These are phyloP conservation scores for Camelina hispida DNA, from an alignment of 345 rosid genomes.

Conservation along the genomic window DNA sequence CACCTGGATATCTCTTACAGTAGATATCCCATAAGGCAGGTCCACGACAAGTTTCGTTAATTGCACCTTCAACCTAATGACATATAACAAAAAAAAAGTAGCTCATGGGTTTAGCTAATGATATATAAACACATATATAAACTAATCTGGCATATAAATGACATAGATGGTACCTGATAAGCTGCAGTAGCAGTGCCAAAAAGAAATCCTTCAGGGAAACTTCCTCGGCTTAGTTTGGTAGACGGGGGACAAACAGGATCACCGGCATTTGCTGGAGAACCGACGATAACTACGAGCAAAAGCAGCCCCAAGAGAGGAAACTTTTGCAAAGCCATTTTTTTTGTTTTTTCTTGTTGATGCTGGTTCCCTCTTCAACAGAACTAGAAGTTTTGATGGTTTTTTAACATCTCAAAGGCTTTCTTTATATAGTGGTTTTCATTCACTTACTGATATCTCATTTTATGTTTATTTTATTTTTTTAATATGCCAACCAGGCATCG, in stretches of 20 bases:
- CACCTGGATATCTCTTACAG: slow-evolving; percentile 36
- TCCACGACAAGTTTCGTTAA: slow-evolving; percentile 42
- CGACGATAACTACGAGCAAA: slow-evolving; percentile 27
- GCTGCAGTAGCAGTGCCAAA: slow-evolving; percentile 46
- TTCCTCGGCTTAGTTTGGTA: slow-evolving; percentile 34
- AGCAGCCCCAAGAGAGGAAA: slow-evolving; percentile 33
- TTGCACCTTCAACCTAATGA: slow-evolving; percentile 42
- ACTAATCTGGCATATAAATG: neutral
- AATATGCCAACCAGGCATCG: neutral
- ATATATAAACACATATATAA: neutral
- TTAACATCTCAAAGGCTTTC: neutral
- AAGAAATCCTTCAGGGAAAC: slow-evolving; percentile 37
- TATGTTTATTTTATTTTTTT: neutral
- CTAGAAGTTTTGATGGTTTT: neutral
- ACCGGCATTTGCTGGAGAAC: slow-evolving; percentile 13
- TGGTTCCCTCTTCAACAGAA: neutral
- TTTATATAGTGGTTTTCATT: slow-evolving; percentile 7
- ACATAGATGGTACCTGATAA: slow-evolving; percentile 32
- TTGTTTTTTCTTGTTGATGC: neutral
- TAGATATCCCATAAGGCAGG: slow-evolving; percentile 48
- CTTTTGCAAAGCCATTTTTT: slow-evolving; percentile 30
- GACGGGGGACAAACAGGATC: slow-evolving; percentile 36
- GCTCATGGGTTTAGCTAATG: neutral
- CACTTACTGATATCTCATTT: neutral
- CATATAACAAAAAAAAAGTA: neutral